Base-by-base conservation (phyloP, 306 rosid genomes). In the Pueraria montana region DNA sequence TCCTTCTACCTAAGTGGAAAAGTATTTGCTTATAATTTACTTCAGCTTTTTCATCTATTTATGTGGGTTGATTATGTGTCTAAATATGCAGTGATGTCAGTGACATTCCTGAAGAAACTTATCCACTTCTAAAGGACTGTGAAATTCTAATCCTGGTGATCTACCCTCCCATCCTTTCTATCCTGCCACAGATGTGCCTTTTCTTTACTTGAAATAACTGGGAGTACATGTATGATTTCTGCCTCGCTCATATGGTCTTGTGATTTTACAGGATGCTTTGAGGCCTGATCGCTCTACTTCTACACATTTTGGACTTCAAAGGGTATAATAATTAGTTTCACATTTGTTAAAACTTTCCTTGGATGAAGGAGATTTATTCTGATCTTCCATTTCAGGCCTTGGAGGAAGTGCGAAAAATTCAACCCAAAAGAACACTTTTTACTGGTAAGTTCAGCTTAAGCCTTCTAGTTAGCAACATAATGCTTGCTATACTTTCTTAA, bases 231-330 rank as follows among this genome's bases (percentile, higher is more conserved):
- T 48, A 10, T 27, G 40, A n/a, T 74, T 74, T 80, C 62, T 80
- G 72, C 83, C 26, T 50, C 38, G 18, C 76, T 87, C 77, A 83
- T 72, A 45, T 43, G 5, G 16, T 55, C 12, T 83, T 83, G 68
- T 59, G 45, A 81, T 82, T 86, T 30, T 87, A 21, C 90, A 96
- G 99, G 97, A 93, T 73, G 98, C 94, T 23, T 74, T 93, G 77
- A 82, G 99, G 73, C 99, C 98, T 3, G 97, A 96, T 82, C 89
- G 94, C 77, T 90, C 94, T 64, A 87, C 97, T 45, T 56, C 97
- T 23, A 92, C 99, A 6, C 99, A 93, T 91, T 93, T 96, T 82
- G 99, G 98, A 85, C 98, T 96, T 83, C 97, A 96, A 83, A 87
- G 88, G 91, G 99, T 96, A n/a, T n/a, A 90, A 86, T 46, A 71